phyloP scores from a whole-genome alignment of 1,284 basidiomycete genomes.

The Austroboletus olivaceoglutinosus region DNA sequence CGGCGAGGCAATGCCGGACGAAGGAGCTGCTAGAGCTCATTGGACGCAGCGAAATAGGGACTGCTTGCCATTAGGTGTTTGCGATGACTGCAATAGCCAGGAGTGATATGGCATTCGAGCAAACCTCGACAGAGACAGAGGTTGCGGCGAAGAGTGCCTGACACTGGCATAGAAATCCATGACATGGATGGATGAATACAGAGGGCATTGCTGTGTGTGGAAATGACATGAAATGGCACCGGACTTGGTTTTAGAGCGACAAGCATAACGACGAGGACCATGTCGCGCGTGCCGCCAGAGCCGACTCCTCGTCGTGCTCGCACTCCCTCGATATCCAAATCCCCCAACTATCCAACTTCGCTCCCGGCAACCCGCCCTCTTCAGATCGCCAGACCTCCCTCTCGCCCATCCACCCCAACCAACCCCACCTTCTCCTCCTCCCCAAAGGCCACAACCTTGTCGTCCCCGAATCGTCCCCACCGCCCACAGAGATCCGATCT shows the following conservation, averaged over 20 bases:
- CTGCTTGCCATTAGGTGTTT: constrained; percentile 49
- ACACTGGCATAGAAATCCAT: constrained; percentile 52
- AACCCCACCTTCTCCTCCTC: constrained; percentile 34
- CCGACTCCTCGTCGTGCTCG: constrained; percentile 22
- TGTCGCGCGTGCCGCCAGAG: constrained; percentile 22
- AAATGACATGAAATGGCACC: constrained; percentile 20
- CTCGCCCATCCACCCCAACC: constrained; percentile 45
- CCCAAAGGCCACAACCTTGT: constrained; percentile 36
- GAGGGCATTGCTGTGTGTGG: constrained; percentile 13
- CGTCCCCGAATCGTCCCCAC: constrained; percentile 46
- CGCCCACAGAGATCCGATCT: constrained; percentile 59
- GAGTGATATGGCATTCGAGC: constrained; percentile 38
- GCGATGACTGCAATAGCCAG: constrained; percentile 57
- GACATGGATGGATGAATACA: constrained; percentile 51
- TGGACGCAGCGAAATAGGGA: constrained; percentile 22
- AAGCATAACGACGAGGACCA: constrained; percentile 12
- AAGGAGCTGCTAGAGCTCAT: no score
- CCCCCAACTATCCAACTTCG: constrained; percentile 26
- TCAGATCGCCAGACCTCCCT: constrained; percentile 39
- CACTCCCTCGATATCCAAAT: constrained; percentile 27
- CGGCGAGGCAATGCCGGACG: no score
- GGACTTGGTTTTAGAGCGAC: constrained; percentile 5
- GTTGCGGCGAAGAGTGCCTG: no score
- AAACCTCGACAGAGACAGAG: constrained; percentile 35
- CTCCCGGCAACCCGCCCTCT: constrained; percentile 28